Conservation (phyloP, 1,284 basidiomycete genomes). For the Pseudozyma sp. region DNA sequence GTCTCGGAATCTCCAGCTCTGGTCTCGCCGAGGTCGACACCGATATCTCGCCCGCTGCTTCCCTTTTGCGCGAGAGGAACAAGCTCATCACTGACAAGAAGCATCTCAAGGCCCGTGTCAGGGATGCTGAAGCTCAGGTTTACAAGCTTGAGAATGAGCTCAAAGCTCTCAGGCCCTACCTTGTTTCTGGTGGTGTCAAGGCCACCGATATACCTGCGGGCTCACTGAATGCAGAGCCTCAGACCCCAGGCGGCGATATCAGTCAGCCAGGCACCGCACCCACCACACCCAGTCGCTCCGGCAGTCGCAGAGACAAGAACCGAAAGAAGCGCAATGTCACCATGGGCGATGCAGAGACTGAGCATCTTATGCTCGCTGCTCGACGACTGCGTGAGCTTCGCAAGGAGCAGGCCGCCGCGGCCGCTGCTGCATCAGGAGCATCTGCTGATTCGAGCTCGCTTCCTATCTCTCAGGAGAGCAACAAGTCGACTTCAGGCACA, state of each 20-base stretch:
- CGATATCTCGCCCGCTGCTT: constrained; percentile 46
- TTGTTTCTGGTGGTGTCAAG: constrained; percentile 57
- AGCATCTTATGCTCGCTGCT: constrained; percentile 70
- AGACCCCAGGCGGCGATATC: constrained; percentile 18
- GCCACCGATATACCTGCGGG: constrained; percentile 16
- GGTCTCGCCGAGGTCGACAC: constrained; percentile 32
- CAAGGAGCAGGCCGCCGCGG: constrained; percentile 36
- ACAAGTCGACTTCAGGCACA: neutral
- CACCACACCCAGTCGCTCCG: constrained; percentile 51
- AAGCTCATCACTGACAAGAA: constrained; percentile 66
- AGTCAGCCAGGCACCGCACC: constrained; percentile 37
- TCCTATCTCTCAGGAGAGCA: constrained; percentile 34
- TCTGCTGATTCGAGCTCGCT: constrained; percentile 20
- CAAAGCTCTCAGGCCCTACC: constrained; percentile 56
- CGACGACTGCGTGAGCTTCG: constrained; percentile 61
- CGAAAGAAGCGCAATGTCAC: constrained; percentile 51
- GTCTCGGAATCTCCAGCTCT: constrained; percentile 41
- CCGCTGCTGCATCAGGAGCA: constrained; percentile 17
- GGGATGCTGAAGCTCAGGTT: constrained; percentile 65
- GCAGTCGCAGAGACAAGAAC: constrained; percentile 45
- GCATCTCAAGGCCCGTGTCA: constrained; percentile 61
- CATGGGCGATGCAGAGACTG: constrained; percentile 71
- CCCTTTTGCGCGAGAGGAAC: constrained; percentile 62
- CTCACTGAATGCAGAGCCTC: constrained; percentile 12
- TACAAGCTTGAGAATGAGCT: constrained; percentile 66